phyloP scores from a whole-genome alignment of 1,284 basidiomycete genomes.

The Sporisorium graminicola region DNA sequence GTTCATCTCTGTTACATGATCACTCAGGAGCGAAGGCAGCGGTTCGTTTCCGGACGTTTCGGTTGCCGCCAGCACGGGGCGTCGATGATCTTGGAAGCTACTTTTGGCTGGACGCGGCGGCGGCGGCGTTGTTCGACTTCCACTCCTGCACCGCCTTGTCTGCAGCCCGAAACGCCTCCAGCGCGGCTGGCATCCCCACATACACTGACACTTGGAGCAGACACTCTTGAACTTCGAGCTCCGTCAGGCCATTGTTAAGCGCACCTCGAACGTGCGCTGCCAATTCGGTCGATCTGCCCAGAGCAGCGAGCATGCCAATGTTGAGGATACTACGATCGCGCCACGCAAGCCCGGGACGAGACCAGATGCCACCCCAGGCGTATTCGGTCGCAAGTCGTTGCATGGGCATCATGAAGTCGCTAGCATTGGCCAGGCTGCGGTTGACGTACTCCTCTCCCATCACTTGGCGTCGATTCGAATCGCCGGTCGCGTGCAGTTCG shows the following conservation, averaged over 20 bases:
- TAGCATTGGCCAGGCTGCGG: conserved; percentile 29
- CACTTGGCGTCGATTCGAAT: conserved; percentile 34
- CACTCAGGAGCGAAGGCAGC: background rate
- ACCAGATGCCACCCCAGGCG: conserved; percentile 47
- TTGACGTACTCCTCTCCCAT: conserved; percentile 39
- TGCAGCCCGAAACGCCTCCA: conserved; percentile 44
- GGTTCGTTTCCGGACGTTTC: background rate
- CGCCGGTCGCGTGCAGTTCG: conserved; percentile 21
- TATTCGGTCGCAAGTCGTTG: conserved; percentile 39
- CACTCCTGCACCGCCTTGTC: conserved; percentile 51
- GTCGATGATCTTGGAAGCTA: background rate
- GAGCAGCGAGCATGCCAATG: conserved; percentile 42
- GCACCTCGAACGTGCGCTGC: conserved; percentile 44
- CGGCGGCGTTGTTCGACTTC: conserved; percentile 21
- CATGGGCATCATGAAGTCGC: conserved; percentile 35
- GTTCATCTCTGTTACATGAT: background rate
- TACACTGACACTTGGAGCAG: conserved; percentile 46
- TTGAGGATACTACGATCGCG: conserved; percentile 49
- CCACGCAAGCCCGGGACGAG: conserved; percentile 29
- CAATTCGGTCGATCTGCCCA: conserved; percentile 41
- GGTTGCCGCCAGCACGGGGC: background rate
- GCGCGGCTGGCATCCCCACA: conserved; percentile 46
- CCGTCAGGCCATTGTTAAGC: conserved; percentile 49
- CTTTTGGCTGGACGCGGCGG: conserved; percentile 1
- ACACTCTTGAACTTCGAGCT: conserved; percentile 39